phyloP scores from a whole-genome alignment of 768 basidiomycete genomes.

The Myochromella boudieri region DNA sequence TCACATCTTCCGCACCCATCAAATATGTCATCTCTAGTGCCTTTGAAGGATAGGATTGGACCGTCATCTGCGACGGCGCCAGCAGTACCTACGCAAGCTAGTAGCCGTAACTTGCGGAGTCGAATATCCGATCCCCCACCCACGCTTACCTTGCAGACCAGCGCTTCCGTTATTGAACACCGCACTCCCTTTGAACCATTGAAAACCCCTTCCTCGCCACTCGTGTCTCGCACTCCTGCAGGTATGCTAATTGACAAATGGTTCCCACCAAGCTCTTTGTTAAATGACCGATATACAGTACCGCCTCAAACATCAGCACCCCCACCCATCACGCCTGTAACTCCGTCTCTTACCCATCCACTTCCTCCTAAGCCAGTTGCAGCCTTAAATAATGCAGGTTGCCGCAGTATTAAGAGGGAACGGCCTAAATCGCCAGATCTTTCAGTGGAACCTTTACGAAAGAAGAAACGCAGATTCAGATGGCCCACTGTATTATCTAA shows the following conservation, averaged over 20 bases:
- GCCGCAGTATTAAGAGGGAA: constrained; percentile 40
- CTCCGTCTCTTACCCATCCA: constrained; percentile 23
- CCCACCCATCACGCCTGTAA: constrained; percentile 10
- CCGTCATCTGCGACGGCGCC: constrained; percentile 1
- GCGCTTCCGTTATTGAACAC: neutral
- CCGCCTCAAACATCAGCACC: constrained; percentile 11
- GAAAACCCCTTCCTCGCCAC: constrained; percentile 11
- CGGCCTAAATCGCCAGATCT: constrained; percentile 22
- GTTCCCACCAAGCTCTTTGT: too few relatives aligned
- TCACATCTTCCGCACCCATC: neutral
- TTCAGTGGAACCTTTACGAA: constrained; percentile 11
- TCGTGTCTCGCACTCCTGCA: constrained; percentile 7
- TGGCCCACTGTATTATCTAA: constrained; percentile 51
- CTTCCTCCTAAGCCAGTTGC: constrained; percentile 31
- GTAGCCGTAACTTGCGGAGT: constrained; percentile 12
- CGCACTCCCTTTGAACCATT: neutral
- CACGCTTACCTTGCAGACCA: constrained; percentile 1
- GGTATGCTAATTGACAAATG: constrained; percentile 3
- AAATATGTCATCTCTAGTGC: constrained; percentile 6
- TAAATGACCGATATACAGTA: too few relatives aligned
- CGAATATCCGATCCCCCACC: constrained; percentile 13
- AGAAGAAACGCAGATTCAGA: constrained; percentile 31
- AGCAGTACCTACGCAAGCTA: constrained; percentile 1
- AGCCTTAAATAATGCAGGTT: constrained; percentile 8
- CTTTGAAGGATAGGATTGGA: constrained; percentile 14